Evolutionary conservation across 1,139 yeast genomes (phyloP), one percentile per base, ranked within the genome.

Genomic region (Debaryomyces sp.): DNA sequence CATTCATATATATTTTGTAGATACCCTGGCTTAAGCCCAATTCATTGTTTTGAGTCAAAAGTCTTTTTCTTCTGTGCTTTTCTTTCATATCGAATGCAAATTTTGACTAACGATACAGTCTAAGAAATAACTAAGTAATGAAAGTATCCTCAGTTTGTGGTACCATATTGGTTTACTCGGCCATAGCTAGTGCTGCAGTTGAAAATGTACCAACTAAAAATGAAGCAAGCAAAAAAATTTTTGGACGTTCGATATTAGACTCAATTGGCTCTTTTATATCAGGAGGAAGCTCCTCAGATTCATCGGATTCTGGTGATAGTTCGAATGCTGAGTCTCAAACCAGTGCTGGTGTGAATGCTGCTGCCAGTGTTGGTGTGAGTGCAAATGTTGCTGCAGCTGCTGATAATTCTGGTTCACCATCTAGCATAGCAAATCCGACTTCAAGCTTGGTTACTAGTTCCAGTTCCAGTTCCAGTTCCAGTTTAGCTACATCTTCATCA

Each of bases 111-210:
- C 49, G 46, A 27, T 37, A 18, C 15, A 41, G 26, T 30, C 27
- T 41, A 41, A 41, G 27, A 32, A 18, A 41, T 43, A 47, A 46
- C 24, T 27, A 26, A 45, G 45, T 39, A 30, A 60, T 60, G 64
- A 61, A 56, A 59, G 51, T 58, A 53, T 50, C 57, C 30, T 51
- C 58, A 44, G 54, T 61, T 48, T 54, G 61, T 52, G 55, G 53
- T 50, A 54, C 62, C 38, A 59, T 58, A 41, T 55, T 59, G 51
- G 54, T 59, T 48, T 53, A 58, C 18, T 52, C 61, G 34, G 62
- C 60, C 45, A 55, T 57, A 37, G 63, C 57, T 29, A 44, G 49
- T 39, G 63, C 62, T 27, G 50, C 48, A 33, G 50, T 48, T 15
- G 44, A 34, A 35, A 38, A 50, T 37, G 52, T 35, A 43, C 43